phyloP scores from a whole-genome alignment of 768 basidiomycete species.

The Neoboletus subvelutipes region DNA sequence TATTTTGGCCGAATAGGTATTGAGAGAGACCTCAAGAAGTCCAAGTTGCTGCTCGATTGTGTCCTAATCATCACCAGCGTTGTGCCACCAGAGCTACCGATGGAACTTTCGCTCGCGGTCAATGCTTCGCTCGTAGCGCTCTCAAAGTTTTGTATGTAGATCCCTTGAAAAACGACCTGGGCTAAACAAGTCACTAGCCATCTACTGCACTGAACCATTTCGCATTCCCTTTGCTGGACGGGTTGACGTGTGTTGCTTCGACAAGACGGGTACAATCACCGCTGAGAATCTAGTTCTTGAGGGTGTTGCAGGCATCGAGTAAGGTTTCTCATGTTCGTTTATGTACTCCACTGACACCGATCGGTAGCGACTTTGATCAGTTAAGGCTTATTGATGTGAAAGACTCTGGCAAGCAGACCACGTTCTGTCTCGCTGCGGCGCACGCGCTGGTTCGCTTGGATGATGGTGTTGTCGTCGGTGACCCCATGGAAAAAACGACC shows the following conservation, averaged over 20 bases:
- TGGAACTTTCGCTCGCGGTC: conserved; percentile 96
- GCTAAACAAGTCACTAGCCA: conserved; percentile 53
- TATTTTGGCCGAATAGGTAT: conserved; percentile 53
- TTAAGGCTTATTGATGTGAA: conserved; percentile 75
- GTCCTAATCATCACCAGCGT: conserved; percentile 96
- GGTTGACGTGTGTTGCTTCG: conserved; percentile 98
- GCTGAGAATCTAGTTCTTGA: conserved; percentile 94
- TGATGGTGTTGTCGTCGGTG: conserved; percentile 91
- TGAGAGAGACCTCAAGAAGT: conserved; percentile 90
- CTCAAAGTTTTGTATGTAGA: conserved; percentile 79
- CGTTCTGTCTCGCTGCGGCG: conserved; percentile 85
- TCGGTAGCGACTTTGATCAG: conserved; percentile 53
- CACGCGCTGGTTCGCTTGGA: conserved; percentile 94
- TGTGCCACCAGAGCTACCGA: conserved; percentile 95
- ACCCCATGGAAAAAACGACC: conserved; percentile 99
- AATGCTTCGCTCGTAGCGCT: conserved; percentile 93
- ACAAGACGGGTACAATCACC: conserved; percentile 99
- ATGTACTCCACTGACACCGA: conserved; percentile 2
- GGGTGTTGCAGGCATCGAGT: conserved; percentile 91
- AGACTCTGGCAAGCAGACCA: conserved; percentile 74
- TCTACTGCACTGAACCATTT: conserved; percentile 99
- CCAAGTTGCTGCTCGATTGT: conserved; percentile 92
- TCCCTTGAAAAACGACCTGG: background rate
- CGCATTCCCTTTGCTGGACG: conserved; percentile 94
- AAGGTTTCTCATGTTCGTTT: conserved; percentile 30